Evolutionary conservation across 2,329 filamentous ascomycete species (phyloP).

Genomic region (Ophiostoma quercus): DNA sequence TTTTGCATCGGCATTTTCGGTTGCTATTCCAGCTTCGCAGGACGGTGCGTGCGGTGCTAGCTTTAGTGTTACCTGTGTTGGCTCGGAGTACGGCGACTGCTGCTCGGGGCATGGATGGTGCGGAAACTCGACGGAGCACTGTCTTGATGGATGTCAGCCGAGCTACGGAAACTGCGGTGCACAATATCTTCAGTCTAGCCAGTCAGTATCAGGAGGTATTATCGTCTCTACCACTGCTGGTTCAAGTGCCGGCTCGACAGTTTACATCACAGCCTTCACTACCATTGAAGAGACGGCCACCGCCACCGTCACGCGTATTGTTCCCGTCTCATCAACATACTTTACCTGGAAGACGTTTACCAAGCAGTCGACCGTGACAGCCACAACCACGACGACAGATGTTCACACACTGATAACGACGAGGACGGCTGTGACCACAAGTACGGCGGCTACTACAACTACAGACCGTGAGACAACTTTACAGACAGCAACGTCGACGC

Average conservation of each 20-base stretch:
- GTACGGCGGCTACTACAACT: not conserved
- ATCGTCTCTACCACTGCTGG: not conserved
- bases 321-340: not conserved
- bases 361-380: not conserved
- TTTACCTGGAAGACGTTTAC: not conserved
- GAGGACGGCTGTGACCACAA: not conserved
- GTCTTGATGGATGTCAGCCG: not conserved
- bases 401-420: not conserved
- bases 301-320: not conserved
- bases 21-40: not conserved
- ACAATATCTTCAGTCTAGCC: not conserved
- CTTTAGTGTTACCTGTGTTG: not conserved
- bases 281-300: not conserved
- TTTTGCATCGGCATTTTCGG: not conserved
- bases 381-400: not conserved
- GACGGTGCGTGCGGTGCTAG: not conserved
- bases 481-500: not conserved
- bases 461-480: not conserved
- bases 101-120: conserved; percentile 1
- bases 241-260: not conserved
- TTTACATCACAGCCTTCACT: not conserved
- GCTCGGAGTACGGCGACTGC: not conserved
- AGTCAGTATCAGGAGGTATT: not conserved
- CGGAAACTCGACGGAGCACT: not conserved
- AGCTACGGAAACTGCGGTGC: not conserved